These are phyloP conservation scores for Picea mariana DNA, from an alignment of 83 land plant species.

Conservation along the genomic window DNA sequence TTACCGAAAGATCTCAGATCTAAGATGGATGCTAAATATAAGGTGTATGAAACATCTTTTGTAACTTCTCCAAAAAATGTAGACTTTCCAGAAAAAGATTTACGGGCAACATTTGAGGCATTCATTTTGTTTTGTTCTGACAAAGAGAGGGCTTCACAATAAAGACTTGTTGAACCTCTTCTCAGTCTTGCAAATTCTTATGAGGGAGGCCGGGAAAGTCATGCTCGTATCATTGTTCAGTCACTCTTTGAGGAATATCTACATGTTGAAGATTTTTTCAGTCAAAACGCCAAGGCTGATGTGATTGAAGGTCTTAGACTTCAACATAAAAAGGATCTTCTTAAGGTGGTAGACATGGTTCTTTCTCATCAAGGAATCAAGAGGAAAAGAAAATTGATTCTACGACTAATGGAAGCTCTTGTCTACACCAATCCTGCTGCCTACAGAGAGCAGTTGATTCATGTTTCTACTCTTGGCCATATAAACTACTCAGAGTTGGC, in stretches of 20 bases:
- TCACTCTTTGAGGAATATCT: slow-evolving; percentile 83
- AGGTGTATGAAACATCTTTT: slow-evolving; percentile 59
- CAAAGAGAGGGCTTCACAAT: slow-evolving; percentile 70
- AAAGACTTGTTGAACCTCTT: no score
- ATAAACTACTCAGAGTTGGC: no score
- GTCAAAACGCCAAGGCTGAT: slow-evolving; percentile 72
- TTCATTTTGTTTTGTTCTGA: slow-evolving; percentile 53
- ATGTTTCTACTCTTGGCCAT: no score
- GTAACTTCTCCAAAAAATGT: slow-evolving; percentile 35
- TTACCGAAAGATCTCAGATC: background rate
- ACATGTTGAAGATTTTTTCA: slow-evolving; percentile 84
- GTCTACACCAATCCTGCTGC: slow-evolving; percentile 97
- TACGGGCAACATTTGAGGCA: slow-evolving; percentile 32
- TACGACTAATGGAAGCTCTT: slow-evolving; percentile 85
- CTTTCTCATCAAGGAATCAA: slow-evolving; percentile 89
- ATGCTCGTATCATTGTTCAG: slow-evolving; percentile 83
- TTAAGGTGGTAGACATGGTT: slow-evolving; percentile 87
- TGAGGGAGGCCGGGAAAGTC: slow-evolving; percentile 93
- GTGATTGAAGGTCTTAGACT: slow-evolving; percentile 89
- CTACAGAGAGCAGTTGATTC: no score
- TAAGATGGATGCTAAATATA: slow-evolving; percentile 78
- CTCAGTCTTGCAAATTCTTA: slow-evolving; percentile 95
- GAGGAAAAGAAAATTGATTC: slow-evolving; percentile 70
- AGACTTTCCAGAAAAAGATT: slow-evolving; percentile 82
- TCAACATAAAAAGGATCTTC: slow-evolving; percentile 79